Conservation (phyloP, 805 yeast species). For the Candida mattraensis region DNA sequence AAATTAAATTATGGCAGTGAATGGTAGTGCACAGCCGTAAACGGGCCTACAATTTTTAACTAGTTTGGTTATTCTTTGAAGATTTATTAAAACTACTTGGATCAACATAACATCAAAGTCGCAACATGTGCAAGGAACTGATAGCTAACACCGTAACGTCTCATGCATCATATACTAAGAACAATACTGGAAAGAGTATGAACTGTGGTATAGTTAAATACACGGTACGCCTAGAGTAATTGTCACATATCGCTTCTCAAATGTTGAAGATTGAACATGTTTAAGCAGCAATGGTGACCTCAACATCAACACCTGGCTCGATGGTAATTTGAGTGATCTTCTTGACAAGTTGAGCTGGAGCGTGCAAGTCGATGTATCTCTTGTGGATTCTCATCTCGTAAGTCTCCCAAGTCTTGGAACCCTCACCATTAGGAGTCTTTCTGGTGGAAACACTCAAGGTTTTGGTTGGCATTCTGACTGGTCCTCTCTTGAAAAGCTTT, state of each 20-base stretch:
- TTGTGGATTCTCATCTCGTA: slow-evolving; percentile 99
- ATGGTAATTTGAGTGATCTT: slow-evolving; percentile 96
- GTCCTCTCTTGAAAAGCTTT: slow-evolving; percentile 93
- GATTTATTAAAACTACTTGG: background rate
- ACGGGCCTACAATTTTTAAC: too few species aligned
- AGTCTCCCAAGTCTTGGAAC: slow-evolving; percentile 99
- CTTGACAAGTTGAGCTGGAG: slow-evolving; percentile 91
- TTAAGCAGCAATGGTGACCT: slow-evolving; percentile 87
- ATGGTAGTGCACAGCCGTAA: too few species aligned
- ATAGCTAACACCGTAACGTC: slow-evolving; percentile 64
- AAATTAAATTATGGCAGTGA: too few species aligned
- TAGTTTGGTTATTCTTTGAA: background rate
- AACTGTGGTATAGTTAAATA: slow-evolving; percentile 35
- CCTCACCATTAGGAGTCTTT: slow-evolving; percentile 99
- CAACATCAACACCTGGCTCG: slow-evolving; percentile 99
- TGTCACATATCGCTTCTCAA: too few species aligned
- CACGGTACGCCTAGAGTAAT: slow-evolving; percentile 63
- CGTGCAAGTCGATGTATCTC: slow-evolving; percentile 98
- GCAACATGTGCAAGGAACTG: slow-evolving; percentile 40
- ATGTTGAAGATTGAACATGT: slow-evolving; percentile 23
- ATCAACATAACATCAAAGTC: background rate
- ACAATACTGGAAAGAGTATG: slow-evolving; percentile 21
- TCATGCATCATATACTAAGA: slow-evolving; percentile 31
- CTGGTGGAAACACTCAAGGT: slow-evolving; percentile 97
- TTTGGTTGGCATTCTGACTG: slow-evolving; percentile 99